Base-by-base conservation (phyloP, 2,329 filamentous ascomycete species). In the Diaporthe caulivora region DNA sequence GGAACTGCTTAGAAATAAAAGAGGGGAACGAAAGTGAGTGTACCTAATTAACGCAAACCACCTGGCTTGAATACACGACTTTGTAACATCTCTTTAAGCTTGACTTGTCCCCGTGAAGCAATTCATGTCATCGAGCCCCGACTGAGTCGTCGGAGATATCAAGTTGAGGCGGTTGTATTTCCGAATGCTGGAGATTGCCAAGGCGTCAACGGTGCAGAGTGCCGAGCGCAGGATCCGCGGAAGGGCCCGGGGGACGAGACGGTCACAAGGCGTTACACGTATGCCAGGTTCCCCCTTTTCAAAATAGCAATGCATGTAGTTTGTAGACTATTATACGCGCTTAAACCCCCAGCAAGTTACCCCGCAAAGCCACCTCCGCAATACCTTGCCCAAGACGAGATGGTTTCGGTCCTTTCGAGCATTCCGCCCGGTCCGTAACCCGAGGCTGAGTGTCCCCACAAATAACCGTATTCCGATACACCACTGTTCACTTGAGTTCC, bases 1-100 rank as follows among this genome's bases (percentile, higher is more conserved):
- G 72, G 77, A 77, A 3, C 70, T 85, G 77, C 81, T 87, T 37
- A 42, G 24, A 26, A n/a, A 7, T 13, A 17, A 31, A 24, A 10
- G 3, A 29, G 21, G 21, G 17, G 9, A 60, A 11, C 37, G 13
- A n/a, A 9, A 40, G 4, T 58, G 34, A 24, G 17, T 42, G 15
- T 44, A 9, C 5, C 34, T n/a, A 5, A 34, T 31, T n/a, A 5
- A 34, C 21, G 8, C 13, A 18, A 42, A n/a, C 17, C n/a, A 42
- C n/a, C 57, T 42, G 57, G 42, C 18, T 37, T 1, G 37, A 37
- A 7, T 15, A 4, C 24, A 18, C 5, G 40, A 24, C 5, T 57
- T 18, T 34, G 21, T 18, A 40, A 21, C 11, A 1, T 58, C 21
- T 40, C 8, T 1, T 13, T 42, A 2, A 42, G 24, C n/a, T 29